Evolutionary conservation across 2,329 filamentous ascomycete species (phyloP).

Genomic region (Colletotrichum tofieldiae): DNA sequence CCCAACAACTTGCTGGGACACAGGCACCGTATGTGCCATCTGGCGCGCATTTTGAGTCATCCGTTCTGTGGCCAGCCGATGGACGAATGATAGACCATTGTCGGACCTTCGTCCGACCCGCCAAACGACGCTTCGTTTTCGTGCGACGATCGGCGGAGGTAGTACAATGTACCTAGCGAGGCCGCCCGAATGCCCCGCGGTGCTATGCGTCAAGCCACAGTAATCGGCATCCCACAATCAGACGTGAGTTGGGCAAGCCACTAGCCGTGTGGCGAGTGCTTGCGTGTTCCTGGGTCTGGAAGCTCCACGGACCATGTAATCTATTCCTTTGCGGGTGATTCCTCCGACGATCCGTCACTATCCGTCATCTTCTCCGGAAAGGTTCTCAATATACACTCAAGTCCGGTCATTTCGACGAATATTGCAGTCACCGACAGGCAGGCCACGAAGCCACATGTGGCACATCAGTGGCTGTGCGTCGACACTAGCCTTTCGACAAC

Average conservation of each 20-base stretch:
- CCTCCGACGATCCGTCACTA: conserved; percentile 11
- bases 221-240: conserved; percentile 18
- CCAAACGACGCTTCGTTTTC: neutral
- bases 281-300: conserved; percentile 38
- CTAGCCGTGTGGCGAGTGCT: conserved; percentile 41
- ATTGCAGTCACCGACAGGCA: neutral
- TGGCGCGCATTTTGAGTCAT: neutral
- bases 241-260: conserved; percentile 17
- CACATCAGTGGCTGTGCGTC: neutral
- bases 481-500: neutral
- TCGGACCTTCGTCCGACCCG: conserved; percentile 3
- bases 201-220: conserved; percentile 37
- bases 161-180: conserved; percentile 29
- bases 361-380: neutral
- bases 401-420: neutral
- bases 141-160: conserved; percentile 16
- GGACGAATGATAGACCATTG: conserved; percentile 2
- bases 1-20: neutral
- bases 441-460: neutral
- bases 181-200: conserved; percentile 22
- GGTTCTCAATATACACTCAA: no score
- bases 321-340: neutral
- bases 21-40: neutral
- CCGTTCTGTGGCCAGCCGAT: conserved; percentile 15
- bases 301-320: neutral